Evolutionary conservation across 305 asterid genomes (phyloP).

Genomic region (Withania somnifera): DNA sequence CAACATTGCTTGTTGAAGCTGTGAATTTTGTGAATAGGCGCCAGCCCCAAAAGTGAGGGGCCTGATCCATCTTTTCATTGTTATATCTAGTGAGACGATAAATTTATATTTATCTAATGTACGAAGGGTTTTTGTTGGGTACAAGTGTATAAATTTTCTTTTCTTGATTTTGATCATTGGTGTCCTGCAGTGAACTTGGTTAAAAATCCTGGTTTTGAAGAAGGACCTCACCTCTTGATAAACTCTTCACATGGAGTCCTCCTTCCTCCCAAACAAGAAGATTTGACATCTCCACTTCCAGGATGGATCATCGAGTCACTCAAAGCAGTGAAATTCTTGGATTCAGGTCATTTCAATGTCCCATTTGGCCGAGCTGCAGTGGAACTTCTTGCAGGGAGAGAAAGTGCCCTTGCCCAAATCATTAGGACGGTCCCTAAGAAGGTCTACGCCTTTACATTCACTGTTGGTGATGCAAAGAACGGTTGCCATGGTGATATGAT

Average conservation of each 20-base stretch:
- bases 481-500: constrained; percentile 34
- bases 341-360: constrained; percentile 27
- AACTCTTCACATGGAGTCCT: constrained; percentile 33
- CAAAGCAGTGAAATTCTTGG: constrained; percentile 31
- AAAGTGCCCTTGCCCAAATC: constrained; percentile 31
- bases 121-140: not conserved
- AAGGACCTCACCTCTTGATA: constrained; percentile 27
- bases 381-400: constrained; percentile 33
- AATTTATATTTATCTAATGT: not conserved
- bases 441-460: constrained; percentile 18
- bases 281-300: constrained; percentile 32
- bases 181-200: constrained; percentile 22
- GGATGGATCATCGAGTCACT: constrained; percentile 42
- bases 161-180: not conserved
- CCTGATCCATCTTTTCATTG: not conserved
- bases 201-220: constrained; percentile 34
- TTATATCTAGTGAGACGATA: not conserved
- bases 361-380: constrained; percentile 29
- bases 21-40: not conserved
- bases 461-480: constrained; percentile 27
- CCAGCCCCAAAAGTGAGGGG: not conserved
- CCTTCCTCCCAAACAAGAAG: constrained; percentile 32
- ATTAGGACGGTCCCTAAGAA: constrained; percentile 26
- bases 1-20: not conserved
- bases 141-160: not conserved